Evolutionary conservation across 371 early-diverging fungal species (phyloP), one percentile per base, ranked within the genome.

Genomic region (Mortierella sp.): DNA sequence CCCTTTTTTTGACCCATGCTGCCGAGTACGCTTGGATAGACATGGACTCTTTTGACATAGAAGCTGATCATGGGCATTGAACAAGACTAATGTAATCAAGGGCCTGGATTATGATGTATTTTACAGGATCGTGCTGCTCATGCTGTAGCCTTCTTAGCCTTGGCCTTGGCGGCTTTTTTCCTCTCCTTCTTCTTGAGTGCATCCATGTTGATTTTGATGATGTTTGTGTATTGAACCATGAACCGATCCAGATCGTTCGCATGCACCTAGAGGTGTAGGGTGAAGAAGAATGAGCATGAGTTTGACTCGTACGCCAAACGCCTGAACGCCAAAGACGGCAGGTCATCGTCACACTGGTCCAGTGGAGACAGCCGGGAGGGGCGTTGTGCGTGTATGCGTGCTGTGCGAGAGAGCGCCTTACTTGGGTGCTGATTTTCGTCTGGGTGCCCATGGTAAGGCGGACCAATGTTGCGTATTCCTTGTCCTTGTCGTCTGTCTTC

Each of bases 151-250:
- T 76, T 76, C 61, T 76, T 76, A 45, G 73, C 43, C 67, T 81
- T 82, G 57, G 70, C 28, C 65, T 81, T 82, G 60, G 70, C 59
- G 6, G 57, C 67, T 77, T 83, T 83, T 80, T 84, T 82, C 58
- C 69, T 61, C 31, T 82, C 84, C 68, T 83, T 83, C 76, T 82
- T 83, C 79, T 85, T 85, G 58, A 83, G 71, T 27, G 81, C 71
- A 44, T 71, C 77, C 84, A 85, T 83, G 60, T 81, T 82, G 63
- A 80, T 63, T 67, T 71, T 74, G 62, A 79, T 60, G 28, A 85
- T 78, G 43, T 79, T 81, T 10, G 79, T 78, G 63, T 81, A 85
- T 40, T 71, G 76, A 3, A 82, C 82, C 60, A 78, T 80, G 55
- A 85, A 85, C 41, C 74, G 54, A 13, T 80, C 84, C 49, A 79